Conservation (phyloP, 306 rosid genomes). For the Lathyrus oleraceus region DNA sequence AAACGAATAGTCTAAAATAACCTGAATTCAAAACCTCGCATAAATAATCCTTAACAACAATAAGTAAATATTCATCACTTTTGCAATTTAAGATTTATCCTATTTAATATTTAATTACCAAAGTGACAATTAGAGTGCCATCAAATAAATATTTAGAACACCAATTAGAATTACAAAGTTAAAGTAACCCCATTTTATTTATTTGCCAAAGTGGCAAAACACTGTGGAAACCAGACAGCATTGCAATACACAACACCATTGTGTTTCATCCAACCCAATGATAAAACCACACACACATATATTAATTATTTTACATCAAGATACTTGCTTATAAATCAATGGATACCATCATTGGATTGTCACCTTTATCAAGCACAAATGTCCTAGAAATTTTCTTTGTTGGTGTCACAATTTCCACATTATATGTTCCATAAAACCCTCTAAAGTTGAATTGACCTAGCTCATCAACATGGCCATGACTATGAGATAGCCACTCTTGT, state of each 20-base stretch:
- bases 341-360: conserved; percentile 52
- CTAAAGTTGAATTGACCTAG: conserved; percentile 62
- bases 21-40: neutral
- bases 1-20: neutral
- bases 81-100: neutral
- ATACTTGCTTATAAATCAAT: conserved; percentile 46
- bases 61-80: neutral
- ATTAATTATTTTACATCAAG: neutral
- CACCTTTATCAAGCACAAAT: conserved; percentile 77
- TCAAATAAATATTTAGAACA: neutral
- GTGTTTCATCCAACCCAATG: conserved; percentile 9
- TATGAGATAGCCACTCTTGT: conserved; percentile 74
- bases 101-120: neutral
- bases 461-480: conserved; percentile 58
- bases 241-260: neutral
- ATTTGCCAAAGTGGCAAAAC: conserved; percentile 23
- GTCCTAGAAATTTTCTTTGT: conserved; percentile 64
- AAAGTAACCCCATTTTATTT: conserved; percentile 30
- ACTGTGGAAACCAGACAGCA: conserved; percentile 22
- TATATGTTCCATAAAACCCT: conserved; percentile 85
- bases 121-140: neutral
- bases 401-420: conserved; percentile 49
- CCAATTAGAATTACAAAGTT: conserved; percentile 1
- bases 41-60: neutral
- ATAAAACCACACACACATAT: neutral